A percentile compares a stretch with the other conserved stretches of the same genome.
phyloP scores from a whole-genome alignment of 192 early-diverging fungal species.

The Chytriomyces confervae region DNA sequence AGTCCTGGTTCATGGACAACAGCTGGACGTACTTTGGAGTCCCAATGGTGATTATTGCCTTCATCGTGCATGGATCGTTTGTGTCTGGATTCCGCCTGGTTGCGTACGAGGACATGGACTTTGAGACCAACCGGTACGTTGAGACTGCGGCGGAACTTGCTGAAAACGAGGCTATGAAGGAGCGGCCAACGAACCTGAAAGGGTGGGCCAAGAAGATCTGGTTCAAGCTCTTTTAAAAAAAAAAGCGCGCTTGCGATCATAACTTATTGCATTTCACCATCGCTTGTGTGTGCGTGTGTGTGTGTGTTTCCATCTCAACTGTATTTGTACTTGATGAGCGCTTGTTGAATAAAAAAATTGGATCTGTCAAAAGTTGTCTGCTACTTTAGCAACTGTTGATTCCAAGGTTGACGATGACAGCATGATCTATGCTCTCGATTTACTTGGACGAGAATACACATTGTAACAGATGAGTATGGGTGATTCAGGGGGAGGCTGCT shows the following conservation, averaged over 20 bases:
- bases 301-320: not conserved
- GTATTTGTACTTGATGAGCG: not conserved
- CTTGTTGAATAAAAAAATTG: no score
- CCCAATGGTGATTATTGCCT: slow-evolving; percentile 18
- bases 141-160: slow-evolving; percentile 18
- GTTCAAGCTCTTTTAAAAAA: slow-evolving; percentile 32
- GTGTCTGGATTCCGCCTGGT: slow-evolving; percentile 11
- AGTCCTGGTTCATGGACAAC: slow-evolving; percentile 22
- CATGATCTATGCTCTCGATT: no score
- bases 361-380: no score
- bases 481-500: no score
- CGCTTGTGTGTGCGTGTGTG: not conserved
- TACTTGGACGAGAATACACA: no score
- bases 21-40: slow-evolving; percentile 33
- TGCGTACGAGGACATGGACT: slow-evolving; percentile 32
- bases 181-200: slow-evolving; percentile 24
- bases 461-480: no score
- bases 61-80: slow-evolving; percentile 16
- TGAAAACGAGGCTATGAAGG: slow-evolving; percentile 12
- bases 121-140: slow-evolving; percentile 28
- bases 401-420: no score
- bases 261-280: not conserved
- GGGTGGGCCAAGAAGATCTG: slow-evolving; percentile 26
- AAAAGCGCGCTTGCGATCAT: no score
- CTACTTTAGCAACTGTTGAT: no score